phyloP scores from a whole-genome alignment of 1,139 yeast genomes.

The Zygoascus hellenicus region DNA sequence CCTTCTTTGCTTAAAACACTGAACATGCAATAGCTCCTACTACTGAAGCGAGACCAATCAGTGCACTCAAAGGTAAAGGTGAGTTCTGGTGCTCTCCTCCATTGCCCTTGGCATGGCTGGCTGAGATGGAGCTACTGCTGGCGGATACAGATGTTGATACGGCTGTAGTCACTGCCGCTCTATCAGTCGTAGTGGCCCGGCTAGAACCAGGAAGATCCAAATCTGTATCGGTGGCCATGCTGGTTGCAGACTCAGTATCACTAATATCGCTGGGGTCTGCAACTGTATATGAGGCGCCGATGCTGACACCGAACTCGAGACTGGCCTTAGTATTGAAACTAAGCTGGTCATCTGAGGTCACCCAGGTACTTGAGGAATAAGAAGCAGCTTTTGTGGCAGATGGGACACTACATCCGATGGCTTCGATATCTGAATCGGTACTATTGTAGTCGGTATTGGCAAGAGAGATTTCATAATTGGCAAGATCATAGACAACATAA shows the following conservation, averaged over 20 bases:
- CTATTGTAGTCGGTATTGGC: constrained; percentile 48
- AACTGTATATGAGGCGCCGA: background rate
- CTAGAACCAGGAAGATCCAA: constrained; percentile 8
- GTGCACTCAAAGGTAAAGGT: too few species aligned
- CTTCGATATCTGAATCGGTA: constrained; percentile 22
- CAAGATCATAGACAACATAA: constrained; percentile 72
- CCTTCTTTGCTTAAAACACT: too few species aligned
- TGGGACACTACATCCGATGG: constrained; percentile 25
- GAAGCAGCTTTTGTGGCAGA: constrained; percentile 27
- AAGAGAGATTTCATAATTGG: constrained; percentile 54
- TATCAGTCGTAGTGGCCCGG: background rate
- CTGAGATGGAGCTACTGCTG: too few species aligned
- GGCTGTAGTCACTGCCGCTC: background rate
- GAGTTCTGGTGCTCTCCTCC: too few species aligned
- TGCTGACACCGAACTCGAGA: constrained; percentile 10
- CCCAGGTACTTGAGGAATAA: constrained; percentile 19
- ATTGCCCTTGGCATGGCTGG: too few species aligned
- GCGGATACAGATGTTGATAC: too few species aligned
- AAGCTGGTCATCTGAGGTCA: constrained; percentile 7
- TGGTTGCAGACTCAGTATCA: constrained; percentile 9
- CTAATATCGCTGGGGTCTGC: background rate
- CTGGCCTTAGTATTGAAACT: constrained; percentile 7
- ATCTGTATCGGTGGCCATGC: constrained; percentile 10
- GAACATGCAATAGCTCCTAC: too few species aligned
- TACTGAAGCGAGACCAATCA: too few species aligned